phyloP scores from a whole-genome alignment of 2,329 filamentous ascomycete species.

The Orbilia ellipsospora region DNA sequence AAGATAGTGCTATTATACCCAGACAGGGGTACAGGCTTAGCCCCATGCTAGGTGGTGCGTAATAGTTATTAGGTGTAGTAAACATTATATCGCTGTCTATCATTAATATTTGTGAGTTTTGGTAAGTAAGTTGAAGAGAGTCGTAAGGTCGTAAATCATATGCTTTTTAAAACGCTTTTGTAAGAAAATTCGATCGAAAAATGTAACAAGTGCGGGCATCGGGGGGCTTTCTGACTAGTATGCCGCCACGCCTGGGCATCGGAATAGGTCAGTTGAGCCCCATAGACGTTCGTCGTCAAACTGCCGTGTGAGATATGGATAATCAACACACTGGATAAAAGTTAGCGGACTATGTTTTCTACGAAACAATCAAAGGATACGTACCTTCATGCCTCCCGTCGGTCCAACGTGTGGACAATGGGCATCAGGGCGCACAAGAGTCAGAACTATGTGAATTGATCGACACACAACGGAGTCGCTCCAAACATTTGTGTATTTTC shows the following conservation, averaged over 20 bases:
- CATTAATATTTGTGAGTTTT: background rate
- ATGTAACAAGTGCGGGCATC: background rate
- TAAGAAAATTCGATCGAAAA: too few species aligned
- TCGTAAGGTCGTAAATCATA: background rate
- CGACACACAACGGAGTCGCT: slow-evolving; percentile 65
- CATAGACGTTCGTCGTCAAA: slow-evolving; percentile 46
- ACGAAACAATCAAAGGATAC: background rate
- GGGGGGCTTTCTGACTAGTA: background rate
- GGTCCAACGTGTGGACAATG: slow-evolving; percentile 54
- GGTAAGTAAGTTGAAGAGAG: background rate
- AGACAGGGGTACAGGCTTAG: too few species aligned
- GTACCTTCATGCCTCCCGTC: slow-evolving; percentile 52
- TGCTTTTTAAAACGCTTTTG: background rate
- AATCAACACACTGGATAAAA: slow-evolving; percentile 41
- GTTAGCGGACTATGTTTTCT: background rate
- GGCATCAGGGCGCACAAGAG: slow-evolving; percentile 37
- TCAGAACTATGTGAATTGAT: slow-evolving; percentile 63
- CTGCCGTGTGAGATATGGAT: slow-evolving; percentile 34
- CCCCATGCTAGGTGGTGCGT: background rate
- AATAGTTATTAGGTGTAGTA: background rate
- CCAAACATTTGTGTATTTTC: slow-evolving; percentile 64
- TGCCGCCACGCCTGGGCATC: slow-evolving; percentile 14
- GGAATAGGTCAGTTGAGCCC: slow-evolving; percentile 42
- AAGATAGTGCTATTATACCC: too few species aligned
- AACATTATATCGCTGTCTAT: background rate